A percentile compares a stretch with the other conserved stretches of the same genome.
Conservation (phyloP, 2,329 filamentous ascomycete genomes). For the Fusarium redolens region DNA sequence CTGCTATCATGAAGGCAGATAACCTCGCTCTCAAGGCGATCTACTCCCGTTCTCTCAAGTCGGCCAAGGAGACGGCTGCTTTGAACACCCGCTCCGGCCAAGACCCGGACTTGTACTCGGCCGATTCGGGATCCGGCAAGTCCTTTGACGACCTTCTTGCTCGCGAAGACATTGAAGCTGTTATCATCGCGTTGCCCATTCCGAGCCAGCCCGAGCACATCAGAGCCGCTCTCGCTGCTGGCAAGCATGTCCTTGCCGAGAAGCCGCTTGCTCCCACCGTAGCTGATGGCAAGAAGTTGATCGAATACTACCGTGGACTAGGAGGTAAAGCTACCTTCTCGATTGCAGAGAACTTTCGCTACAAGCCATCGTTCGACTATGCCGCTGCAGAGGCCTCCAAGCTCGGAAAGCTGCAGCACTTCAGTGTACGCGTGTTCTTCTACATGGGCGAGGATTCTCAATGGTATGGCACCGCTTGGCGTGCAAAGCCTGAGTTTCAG, state of each 20-base stretch:
- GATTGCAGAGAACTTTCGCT: conserved; percentile 81
- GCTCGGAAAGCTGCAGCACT: conserved; percentile 56
- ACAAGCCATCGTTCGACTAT: conserved; percentile 64
- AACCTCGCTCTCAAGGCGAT: conserved; percentile 69
- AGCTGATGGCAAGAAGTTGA: conserved; percentile 54
- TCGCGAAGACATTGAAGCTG: conserved; percentile 64
- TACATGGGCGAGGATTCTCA: conserved; percentile 54
- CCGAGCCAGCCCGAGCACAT: conserved; percentile 68
- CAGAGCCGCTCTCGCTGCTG: conserved; percentile 67
- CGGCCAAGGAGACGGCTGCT: conserved; percentile 61
- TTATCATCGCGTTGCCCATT: conserved; percentile 73
- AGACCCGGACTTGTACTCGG: conserved; percentile 65
- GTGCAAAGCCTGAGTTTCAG: conserved; percentile 76
- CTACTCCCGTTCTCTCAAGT: conserved; percentile 71
- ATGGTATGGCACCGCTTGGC: conserved; percentile 69
- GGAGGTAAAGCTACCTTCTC: conserved; percentile 58
- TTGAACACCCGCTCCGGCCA: conserved; percentile 49
- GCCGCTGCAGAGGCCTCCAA: conserved; percentile 61
- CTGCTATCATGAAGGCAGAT: conserved; percentile 67
- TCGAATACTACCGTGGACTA: conserved; percentile 50
- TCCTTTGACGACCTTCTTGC: conserved; percentile 63
- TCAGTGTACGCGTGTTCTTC: conserved; percentile 55
- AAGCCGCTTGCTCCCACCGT: conserved; percentile 75
- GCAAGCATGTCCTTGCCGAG: conserved; percentile 77
- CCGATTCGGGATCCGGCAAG: conserved; percentile 60